phyloP scores from a whole-genome alignment of 345 rosid genomes.

The Eucalyptus albens region DNA sequence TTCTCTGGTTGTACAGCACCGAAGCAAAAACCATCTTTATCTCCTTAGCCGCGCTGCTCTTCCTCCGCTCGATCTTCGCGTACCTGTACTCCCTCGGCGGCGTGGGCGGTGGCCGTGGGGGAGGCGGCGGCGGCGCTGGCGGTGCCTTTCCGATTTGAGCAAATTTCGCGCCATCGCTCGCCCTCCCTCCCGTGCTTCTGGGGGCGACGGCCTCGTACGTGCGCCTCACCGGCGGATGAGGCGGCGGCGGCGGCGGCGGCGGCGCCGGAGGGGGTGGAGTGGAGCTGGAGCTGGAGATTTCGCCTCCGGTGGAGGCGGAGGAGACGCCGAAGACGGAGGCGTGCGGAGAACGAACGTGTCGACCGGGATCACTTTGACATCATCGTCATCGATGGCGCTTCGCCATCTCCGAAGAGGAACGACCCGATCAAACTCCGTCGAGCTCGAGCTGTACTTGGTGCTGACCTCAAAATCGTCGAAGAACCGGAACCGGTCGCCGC shows the following conservation, averaged over 20 bases:
- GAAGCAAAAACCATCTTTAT: conserved; percentile 59
- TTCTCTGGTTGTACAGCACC: conserved; percentile 34
- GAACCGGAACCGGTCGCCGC: conserved; percentile 40
- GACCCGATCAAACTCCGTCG: background rate
- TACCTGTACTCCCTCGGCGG: conserved; percentile 6
- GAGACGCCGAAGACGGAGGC: conserved; percentile 1
- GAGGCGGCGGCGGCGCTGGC: conserved; percentile 13
- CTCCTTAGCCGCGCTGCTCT: conserved; percentile 61
- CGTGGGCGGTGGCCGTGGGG: conserved; percentile 15
- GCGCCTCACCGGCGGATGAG: conserved; percentile 13
- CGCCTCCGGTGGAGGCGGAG: conserved; percentile 10
- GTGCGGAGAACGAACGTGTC: conserved; percentile 44
- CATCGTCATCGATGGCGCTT: conserved; percentile 19
- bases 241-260: background rate
- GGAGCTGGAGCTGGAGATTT: conserved; percentile 21
- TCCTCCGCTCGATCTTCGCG: conserved; percentile 38
- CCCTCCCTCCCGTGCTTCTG: background rate
- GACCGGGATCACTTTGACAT: conserved; percentile 38
- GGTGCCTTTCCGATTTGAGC: background rate
- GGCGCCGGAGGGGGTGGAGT: conserved; percentile 6
- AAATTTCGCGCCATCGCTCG: background rate
- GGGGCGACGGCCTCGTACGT: conserved; percentile 16
- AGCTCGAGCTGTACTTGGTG: conserved; percentile 12
- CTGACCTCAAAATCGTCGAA: conserved; percentile 58
- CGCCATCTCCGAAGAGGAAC: conserved; percentile 6